Percentiles rank a stretch among this genome's conserved stretches.
phyloP scores from a whole-genome alignment of 306 rosid genomes.

The Vachellia collinsii region DNA sequence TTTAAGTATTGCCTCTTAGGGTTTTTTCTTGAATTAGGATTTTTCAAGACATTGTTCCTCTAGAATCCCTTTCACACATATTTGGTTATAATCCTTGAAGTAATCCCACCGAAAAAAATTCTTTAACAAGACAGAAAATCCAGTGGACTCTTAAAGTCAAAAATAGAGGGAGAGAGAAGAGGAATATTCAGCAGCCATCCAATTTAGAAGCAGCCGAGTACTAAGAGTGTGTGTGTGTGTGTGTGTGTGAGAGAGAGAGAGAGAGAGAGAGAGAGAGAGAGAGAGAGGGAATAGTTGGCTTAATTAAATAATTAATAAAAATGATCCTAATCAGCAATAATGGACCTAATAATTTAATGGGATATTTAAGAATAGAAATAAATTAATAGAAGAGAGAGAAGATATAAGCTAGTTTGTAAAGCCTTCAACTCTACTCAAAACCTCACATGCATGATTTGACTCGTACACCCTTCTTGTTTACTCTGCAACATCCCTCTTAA shows the following conservation, averaged over 20 bases:
- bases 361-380: background rate
- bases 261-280: background rate
- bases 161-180: background rate
- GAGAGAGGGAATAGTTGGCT: background rate
- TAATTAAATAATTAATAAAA: background rate
- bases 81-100: background rate
- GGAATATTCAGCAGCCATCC: background rate
- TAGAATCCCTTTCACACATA: background rate
- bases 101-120: background rate
- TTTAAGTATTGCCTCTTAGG: too few species aligned
- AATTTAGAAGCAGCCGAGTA: background rate
- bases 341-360: background rate
- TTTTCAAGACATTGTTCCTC: background rate
- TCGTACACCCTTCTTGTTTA: background rate
- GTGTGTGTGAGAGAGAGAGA: background rate
- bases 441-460: constrained; percentile 13
- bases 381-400: background rate
- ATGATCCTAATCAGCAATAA: background rate
- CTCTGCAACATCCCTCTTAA: background rate
- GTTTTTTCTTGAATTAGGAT: too few species aligned
- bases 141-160: background rate
- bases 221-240: too few species aligned
- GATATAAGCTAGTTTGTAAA: background rate
- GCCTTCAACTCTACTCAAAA: constrained; percentile 7
- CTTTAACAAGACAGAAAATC: background rate